Evolutionary conservation across 2,329 filamentous ascomycete species (phyloP).

Genomic region (Colletotrichum lindemuthianum): DNA sequence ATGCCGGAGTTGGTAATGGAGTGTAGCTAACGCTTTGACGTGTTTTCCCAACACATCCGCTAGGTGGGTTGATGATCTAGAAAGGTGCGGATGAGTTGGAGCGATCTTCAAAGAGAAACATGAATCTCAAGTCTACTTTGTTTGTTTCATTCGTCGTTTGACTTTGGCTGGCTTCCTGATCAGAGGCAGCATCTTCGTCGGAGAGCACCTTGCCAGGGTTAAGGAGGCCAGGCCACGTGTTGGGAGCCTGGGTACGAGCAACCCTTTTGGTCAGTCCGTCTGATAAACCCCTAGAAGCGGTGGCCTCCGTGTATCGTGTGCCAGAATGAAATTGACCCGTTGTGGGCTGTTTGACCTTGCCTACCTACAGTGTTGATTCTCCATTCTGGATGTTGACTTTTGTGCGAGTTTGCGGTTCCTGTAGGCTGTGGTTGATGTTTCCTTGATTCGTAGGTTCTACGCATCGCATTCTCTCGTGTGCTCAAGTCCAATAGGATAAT

Average conservation of each 20-base stretch:
- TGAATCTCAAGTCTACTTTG: neutral
- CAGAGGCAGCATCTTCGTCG: neutral
- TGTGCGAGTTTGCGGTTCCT: neutral
- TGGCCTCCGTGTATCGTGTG: neutral
- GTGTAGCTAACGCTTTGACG: neutral
- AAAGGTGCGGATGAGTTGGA: neutral
- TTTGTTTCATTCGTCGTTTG: neutral
- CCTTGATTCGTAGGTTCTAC: no score
- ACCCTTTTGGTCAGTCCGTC: neutral
- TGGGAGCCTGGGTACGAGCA: neutral
- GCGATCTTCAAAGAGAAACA: neutral
- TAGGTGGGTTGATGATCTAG: neutral
- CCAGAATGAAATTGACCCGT: neutral
- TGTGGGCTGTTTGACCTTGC: neutral
- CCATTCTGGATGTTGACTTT: neutral
- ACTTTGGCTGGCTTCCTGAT: neutral
- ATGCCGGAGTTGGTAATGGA: neutral
- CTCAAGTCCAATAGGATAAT: no score
- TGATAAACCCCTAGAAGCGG: neutral
- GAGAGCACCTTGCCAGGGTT: neutral
- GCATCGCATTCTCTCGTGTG: no score
- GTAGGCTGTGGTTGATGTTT: neutral
- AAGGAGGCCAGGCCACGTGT: neutral
- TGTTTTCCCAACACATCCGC: neutral
- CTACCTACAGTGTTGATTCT: neutral